Conservation (phyloP, 495 filamentous ascomycete genomes). For the Xylaria telfairii region DNA sequence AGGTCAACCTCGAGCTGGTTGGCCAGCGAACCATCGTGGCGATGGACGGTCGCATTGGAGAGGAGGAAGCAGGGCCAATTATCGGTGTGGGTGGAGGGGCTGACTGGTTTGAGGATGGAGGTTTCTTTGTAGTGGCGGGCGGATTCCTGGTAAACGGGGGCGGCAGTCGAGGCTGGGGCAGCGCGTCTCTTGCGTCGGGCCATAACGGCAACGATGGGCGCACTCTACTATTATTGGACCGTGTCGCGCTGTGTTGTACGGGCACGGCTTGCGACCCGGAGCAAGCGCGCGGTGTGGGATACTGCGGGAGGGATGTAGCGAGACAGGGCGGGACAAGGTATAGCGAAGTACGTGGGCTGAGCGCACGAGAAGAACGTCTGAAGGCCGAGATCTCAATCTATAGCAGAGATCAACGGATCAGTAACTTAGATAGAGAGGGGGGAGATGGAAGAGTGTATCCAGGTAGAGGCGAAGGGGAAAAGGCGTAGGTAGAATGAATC, state of each 20-base stretch:
- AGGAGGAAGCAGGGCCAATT: constrained; percentile 53
- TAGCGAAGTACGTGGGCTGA: not conserved
- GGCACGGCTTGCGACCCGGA: not conserved
- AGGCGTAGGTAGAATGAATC: not conserved
- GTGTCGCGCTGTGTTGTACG: not conserved
- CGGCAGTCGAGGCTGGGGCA: constrained; percentile 39
- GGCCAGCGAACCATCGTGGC: constrained; percentile 46
- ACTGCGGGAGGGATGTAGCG: not conserved
- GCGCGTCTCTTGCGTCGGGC: constrained; percentile 41
- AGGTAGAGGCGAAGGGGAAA: no score
- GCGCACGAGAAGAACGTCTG: not conserved
- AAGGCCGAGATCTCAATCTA: not conserved
- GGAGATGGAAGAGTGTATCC: not conserved
- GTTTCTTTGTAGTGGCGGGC: constrained; percentile 44
- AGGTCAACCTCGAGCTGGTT: constrained; percentile 51
- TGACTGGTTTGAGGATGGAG: constrained; percentile 42
- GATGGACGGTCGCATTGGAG: constrained; percentile 52
- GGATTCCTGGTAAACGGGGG: constrained; percentile 31
- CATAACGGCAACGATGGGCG: constrained; percentile 35
- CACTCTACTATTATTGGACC: not conserved
- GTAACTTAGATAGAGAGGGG: not conserved
- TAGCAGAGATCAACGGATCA: not conserved
- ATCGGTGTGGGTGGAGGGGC: constrained; percentile 28
- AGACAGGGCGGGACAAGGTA: not conserved
- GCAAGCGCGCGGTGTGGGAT: not conserved